Conservation (phyloP, 768 basidiomycete genomes). For the Calocybe cyanea region DNA sequence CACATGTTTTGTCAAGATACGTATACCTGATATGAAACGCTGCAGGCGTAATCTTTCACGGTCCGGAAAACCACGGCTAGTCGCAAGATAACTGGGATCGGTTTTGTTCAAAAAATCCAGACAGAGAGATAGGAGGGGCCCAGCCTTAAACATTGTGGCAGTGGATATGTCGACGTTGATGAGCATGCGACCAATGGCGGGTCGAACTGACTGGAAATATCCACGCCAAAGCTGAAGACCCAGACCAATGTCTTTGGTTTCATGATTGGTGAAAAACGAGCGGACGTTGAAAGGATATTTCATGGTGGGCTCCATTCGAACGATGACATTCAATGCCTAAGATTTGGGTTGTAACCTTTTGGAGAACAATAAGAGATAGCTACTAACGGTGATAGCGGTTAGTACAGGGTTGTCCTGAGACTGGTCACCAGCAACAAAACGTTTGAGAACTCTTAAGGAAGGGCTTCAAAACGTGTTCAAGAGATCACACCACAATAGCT, state of each 20-base stretch:
- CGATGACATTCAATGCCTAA: constrained; percentile 67
- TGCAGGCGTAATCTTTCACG: constrained; percentile 53
- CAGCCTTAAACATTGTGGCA: constrained; percentile 66
- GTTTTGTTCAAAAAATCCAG: constrained; percentile 41
- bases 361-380: not conserved
- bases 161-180: constrained; percentile 75
- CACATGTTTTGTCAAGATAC: constrained; percentile 40
- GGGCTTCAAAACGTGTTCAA: constrained; percentile 1
- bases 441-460: constrained; percentile 44
- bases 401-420: constrained; percentile 60
- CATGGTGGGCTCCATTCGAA: constrained; percentile 65
- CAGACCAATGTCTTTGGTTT: constrained; percentile 42
- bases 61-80: constrained; percentile 44
- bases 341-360: not conserved
- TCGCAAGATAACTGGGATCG: constrained; percentile 33
- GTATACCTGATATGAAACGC: constrained; percentile 51
- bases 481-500: constrained; percentile 7
- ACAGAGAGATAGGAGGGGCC: constrained; percentile 49
- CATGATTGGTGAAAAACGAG: constrained; percentile 63
- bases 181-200: constrained; percentile 52
- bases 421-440: constrained; percentile 58
- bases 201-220: constrained; percentile 70
- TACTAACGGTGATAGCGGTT: constrained; percentile 60
- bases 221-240: constrained; percentile 70
- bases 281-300: constrained; percentile 69